Base-by-base conservation (phyloP, 306 rosid genomes). In the Oemleria cerasiformis region DNA sequence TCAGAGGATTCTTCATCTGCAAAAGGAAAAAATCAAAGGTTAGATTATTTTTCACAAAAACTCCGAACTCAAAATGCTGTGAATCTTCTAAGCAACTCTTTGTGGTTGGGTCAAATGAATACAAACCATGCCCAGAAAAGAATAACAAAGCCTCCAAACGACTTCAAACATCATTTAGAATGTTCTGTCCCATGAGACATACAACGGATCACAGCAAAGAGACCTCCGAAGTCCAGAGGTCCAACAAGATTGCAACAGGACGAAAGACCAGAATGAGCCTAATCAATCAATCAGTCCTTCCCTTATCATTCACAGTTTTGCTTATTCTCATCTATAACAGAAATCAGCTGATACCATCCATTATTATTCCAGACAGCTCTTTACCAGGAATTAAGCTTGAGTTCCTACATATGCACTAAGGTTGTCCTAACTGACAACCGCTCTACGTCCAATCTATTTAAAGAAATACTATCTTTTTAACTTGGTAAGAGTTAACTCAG, bases 1-100 rank as follows among this genome's bases (percentile, higher is more conserved):
- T 91, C 91, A 0, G 85, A 83, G 42, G 85, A 79, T 8, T 91
- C 99, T 13, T 94, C 92, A 64, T 91, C 99, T 94, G 86, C 80
- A 65, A 76, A 74, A 59, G 68, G 54, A 43, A 74, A 38, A 76
- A 23, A n/a, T 7, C 34, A 45, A 55, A 43, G 50, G 74, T 36
- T 63, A 40, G 38, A 61, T n/a, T 64, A n/a, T 64, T 41, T 23
- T 39, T 53, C 63, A 63, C 54, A 20, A 45, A 55, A 42, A 67
- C 6, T 75, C 39, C 6, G 11, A 40, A 58, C 50, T 38, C 45
- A 62, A 43, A 53, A 42, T 25, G 12, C 10, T 4, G n/a, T 56
- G 25, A 25, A 6, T 14, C 30, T 41, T 70, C 12, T 0, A 43
- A 43, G 58, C 13, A 25, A 23, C 23, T 9, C 11, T 8, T 49